A percentile compares a stretch with the other conserved stretches of the same genome.
phyloP scores from a whole-genome alignment of 768 basidiomycete species.

The Termitomyces sp. region DNA sequence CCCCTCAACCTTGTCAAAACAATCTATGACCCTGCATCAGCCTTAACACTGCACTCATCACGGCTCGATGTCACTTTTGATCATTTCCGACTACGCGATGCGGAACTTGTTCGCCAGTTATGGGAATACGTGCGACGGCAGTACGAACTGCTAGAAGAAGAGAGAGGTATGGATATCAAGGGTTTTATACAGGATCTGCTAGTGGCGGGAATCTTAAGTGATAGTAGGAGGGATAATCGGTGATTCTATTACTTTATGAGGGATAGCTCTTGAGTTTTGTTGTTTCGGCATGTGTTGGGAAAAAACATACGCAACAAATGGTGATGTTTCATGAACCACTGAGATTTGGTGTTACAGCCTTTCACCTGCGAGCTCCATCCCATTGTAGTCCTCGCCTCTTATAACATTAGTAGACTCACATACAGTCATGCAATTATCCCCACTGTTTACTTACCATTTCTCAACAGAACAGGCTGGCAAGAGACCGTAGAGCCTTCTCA shows the following conservation, averaged over 20 bases:
- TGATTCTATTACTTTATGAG: not conserved
- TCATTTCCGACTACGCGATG: constrained; percentile 36
- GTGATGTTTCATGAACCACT: not conserved
- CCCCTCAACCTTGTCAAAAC: constrained; percentile 7
- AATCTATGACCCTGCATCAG: constrained; percentile 23
- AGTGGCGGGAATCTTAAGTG: not conserved
- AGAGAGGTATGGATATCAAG: not conserved
- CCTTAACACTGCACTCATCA: constrained; percentile 28
- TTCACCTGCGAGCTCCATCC: not conserved
- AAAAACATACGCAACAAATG: not conserved
- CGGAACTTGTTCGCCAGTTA: constrained; percentile 30
- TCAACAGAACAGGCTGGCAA: not conserved
- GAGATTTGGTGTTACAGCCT: not conserved
- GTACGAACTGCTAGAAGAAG: constrained; percentile 6
- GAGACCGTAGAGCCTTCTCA: not conserved
- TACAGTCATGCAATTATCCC: no score
- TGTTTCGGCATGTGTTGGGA: not conserved
- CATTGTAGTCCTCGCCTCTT: not conserved
- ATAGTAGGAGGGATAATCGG: not conserved
- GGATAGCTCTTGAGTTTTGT: not conserved
- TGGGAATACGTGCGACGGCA: constrained; percentile 13
- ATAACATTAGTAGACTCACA: not conserved
- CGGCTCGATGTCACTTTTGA: constrained; percentile 35
- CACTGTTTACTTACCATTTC: not conserved
- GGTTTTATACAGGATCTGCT: constrained; percentile 9